Conservation (phyloP, 768 basidiomycete genomes). For the Suillus plorans region DNA sequence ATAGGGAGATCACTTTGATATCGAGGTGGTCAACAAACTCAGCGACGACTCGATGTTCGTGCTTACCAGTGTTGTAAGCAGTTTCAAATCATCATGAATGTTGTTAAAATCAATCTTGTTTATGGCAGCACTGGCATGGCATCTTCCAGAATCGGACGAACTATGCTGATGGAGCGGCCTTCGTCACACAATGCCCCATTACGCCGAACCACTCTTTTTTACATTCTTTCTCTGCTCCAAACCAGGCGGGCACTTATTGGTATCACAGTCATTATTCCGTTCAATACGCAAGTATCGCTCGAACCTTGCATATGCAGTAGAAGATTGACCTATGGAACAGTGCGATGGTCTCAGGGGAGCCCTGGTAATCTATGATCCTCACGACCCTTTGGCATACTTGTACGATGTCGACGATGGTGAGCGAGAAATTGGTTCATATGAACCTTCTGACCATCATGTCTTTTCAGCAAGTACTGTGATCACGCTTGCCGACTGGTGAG, state of each 20-base stretch:
- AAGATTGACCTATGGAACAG: neutral
- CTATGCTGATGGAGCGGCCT: neutral
- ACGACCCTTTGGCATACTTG: neutral
- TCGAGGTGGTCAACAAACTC: slow-evolving; percentile 49
- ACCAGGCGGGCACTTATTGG: slow-evolving; percentile 31
- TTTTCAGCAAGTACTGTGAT: slow-evolving; percentile 39
- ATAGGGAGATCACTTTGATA: slow-evolving; percentile 35
- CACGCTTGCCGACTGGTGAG: slow-evolving; percentile 40
- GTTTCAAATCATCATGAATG: neutral
- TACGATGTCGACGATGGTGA: slow-evolving; percentile 10
- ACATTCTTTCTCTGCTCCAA: slow-evolving; percentile 19
- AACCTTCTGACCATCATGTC: neutral
- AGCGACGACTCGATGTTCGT: slow-evolving; percentile 46
- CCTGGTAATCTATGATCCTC: slow-evolving; percentile 28
- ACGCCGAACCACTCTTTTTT: slow-evolving; percentile 17
- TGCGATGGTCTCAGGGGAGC: slow-evolving; percentile 26
- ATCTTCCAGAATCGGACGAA: slow-evolving; percentile 42
- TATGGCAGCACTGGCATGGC: slow-evolving; percentile 54
- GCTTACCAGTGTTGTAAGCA: slow-evolving; percentile 49
- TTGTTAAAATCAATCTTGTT: neutral
- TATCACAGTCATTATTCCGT: slow-evolving; percentile 38
- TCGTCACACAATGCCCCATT: slow-evolving; percentile 18
- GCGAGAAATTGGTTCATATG: neutral
- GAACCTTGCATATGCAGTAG: neutral
- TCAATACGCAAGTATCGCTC: slow-evolving; percentile 30